Evolutionary conservation across 306 rosid species (phyloP), one percentile per base, ranked within the genome.

Genomic region (Vigna mungo): DNA sequence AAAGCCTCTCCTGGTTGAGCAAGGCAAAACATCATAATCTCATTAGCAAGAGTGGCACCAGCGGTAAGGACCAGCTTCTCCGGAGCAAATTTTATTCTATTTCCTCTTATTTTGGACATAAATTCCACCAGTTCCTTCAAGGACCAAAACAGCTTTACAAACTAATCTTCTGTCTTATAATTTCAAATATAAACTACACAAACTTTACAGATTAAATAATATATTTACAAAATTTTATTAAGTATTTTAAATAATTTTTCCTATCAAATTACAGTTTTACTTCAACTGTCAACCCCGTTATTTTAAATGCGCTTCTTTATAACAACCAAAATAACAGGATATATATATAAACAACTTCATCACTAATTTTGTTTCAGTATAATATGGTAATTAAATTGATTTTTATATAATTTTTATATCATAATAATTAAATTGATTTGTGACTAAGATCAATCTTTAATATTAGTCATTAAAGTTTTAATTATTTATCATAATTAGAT

Each of bases 21-120:
- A 6, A 94, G 91, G 77, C 96, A 94, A 72, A 92, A 94, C 87
- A 92, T 89, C 41, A 94, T 90, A 78, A 81, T 88, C 82, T 94
- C 98, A 79, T 94, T 94, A 1, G 98, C 98, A 0, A 88, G 83
- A 71, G 98, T 94, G 75, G 96, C 85, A 11, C 98, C 98, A 5
- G 97, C 98, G 1, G 89, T 83, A 76, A 94, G 97, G 15, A 94
- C 91, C 14, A 94, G 89, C 15, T 87, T 90, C 27, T 86, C 80
- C 1, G 88, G 49, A 16, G 11, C 84, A 70, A 88, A 87, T 47
- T 73, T 84, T 17, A 87, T 80, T 80, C 54, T 66, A 73, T 87
- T 79, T 46, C 92, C 97, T 83, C 96, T 88, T 72, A 92, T 82
- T 69, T 85, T 72, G 9, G 77, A 83, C 97, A 94, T 87, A 41